phyloP scores from a whole-genome alignment of 768 basidiomycete species.

The Panellus pusillus region DNA sequence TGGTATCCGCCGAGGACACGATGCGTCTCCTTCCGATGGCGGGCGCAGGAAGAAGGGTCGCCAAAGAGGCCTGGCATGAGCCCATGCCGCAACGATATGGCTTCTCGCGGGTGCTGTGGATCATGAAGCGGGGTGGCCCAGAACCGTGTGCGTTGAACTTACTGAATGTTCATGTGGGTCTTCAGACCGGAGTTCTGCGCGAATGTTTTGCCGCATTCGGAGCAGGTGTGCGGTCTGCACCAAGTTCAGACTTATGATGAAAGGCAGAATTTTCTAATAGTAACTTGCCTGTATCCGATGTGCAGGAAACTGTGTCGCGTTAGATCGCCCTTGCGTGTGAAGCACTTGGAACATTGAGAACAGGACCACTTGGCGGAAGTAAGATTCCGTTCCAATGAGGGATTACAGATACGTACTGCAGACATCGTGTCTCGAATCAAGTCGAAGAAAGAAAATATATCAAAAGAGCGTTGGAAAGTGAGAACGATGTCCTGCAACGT shows the following conservation, averaged over 20 bases:
- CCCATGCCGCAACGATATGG: slow-evolving; percentile 52
- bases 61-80: slow-evolving; percentile 54
- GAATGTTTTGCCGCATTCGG: slow-evolving; percentile 54
- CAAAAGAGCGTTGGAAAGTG: slow-evolving; percentile 22
- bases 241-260: background rate
- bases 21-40: slow-evolving; percentile 66
- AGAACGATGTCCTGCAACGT: slow-evolving; percentile 51
- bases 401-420: background rate
- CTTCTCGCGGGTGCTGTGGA: slow-evolving; percentile 47
- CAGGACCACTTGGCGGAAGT: slow-evolving; percentile 35
- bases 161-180: slow-evolving; percentile 71
- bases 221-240: slow-evolving; percentile 52
- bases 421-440: slow-evolving; percentile 16
- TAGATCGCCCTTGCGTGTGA: slow-evolving; percentile 60
- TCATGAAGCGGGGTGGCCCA: background rate
- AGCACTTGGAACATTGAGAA: slow-evolving; percentile 46
- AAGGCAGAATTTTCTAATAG: slow-evolving; percentile 8
- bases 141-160: slow-evolving; percentile 25
- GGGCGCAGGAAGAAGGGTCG: slow-evolving; percentile 68
- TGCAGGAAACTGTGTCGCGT: slow-evolving; percentile 57
- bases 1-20: slow-evolving; percentile 37
- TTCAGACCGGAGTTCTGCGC: slow-evolving; percentile 60
- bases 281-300: slow-evolving; percentile 47
- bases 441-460: slow-evolving; percentile 21
- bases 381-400: background rate